These are phyloP conservation scores for Decorospora gaudefroyi DNA, from an alignment of 2,329 filamentous ascomycete genomes.

Conservation along the genomic window DNA sequence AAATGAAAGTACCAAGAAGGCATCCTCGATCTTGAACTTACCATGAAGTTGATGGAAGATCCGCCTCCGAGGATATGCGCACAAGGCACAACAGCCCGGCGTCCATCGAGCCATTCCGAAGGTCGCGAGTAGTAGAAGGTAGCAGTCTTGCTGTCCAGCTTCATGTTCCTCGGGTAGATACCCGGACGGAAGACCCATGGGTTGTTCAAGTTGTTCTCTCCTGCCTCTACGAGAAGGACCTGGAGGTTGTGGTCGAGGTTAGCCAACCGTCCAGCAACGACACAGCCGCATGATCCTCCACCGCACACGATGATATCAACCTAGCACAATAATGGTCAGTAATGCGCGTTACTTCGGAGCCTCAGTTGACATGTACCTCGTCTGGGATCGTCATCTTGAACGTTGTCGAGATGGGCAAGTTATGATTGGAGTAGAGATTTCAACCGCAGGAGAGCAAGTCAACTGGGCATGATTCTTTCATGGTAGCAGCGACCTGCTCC, in stretches of 20 bases:
- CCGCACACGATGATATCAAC: constrained; percentile 81
- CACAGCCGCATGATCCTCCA: constrained; percentile 67
- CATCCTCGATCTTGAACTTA: too few relatives aligned
- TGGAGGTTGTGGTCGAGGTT: constrained; percentile 75
- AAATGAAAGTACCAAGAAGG: too few relatives aligned
- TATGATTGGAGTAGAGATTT: constrained; percentile 3
- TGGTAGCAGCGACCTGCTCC: constrained; percentile 20
- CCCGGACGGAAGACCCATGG: constrained; percentile 76
- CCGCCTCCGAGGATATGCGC: constrained; percentile 74
- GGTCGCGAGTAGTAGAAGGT: constrained; percentile 80
- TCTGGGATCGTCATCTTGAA: constrained; percentile 67
- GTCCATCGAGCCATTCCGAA: constrained; percentile 71
- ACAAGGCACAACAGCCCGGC: constrained; percentile 73
- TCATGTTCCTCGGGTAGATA: constrained; percentile 79
- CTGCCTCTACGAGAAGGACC: constrained; percentile 71
- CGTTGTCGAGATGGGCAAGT: constrained; percentile 4
- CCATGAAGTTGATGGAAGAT: constrained; percentile 79
- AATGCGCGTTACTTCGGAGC: too few relatives aligned
- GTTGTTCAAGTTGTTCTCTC: constrained; percentile 76
- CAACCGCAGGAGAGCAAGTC: constrained; percentile 39
- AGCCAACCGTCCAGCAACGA: constrained; percentile 63
- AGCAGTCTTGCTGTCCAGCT: constrained; percentile 78
- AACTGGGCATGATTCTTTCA: constrained; percentile 31
- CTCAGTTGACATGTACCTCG: constrained; percentile 51
- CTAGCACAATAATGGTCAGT: constrained; percentile 22